These are phyloP conservation scores for Leccinum incarnatum DNA, from an alignment of 768 basidiomycete genomes.

Conservation along the genomic window DNA sequence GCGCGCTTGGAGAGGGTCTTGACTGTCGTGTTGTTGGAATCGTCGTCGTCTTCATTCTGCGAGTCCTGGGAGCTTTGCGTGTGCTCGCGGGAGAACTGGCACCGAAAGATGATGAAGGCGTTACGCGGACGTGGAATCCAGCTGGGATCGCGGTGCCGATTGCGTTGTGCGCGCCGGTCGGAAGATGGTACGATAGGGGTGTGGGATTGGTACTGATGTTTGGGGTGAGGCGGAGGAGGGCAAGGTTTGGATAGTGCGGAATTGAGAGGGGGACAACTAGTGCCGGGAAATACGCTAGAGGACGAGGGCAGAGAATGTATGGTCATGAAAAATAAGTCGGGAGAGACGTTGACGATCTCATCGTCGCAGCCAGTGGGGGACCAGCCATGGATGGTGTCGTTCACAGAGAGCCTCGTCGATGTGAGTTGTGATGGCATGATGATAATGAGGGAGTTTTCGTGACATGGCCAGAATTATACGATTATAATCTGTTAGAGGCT, in stretches of 20 bases:
- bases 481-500: neutral
- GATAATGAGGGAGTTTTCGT: neutral
- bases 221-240: neutral
- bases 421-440: neutral
- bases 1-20: constrained; percentile 76
- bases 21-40: constrained; percentile 27
- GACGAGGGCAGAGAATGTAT: constrained; percentile 3
- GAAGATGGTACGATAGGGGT: constrained; percentile 33
- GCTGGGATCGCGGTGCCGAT: constrained; percentile 47
- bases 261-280: constrained; percentile 19
- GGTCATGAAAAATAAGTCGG: constrained; percentile 11
- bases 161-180: constrained; percentile 37
- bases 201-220: neutral
- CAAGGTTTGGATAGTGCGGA: neutral
- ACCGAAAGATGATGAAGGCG: constrained; percentile 71
- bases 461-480: neutral
- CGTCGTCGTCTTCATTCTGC: constrained; percentile 26
- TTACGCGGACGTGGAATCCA: constrained; percentile 70
- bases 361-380: constrained; percentile 28
- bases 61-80: constrained; percentile 36
- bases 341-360: constrained; percentile 26
- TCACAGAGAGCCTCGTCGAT: constrained; percentile 9
- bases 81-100: constrained; percentile 55
- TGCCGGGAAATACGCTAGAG: constrained; percentile 3
- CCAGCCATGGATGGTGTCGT: constrained; percentile 24